These are phyloP conservation scores for Xerocomus amazonicus DNA, from an alignment of 1,284 basidiomycete genomes.

Conservation along the genomic window DNA sequence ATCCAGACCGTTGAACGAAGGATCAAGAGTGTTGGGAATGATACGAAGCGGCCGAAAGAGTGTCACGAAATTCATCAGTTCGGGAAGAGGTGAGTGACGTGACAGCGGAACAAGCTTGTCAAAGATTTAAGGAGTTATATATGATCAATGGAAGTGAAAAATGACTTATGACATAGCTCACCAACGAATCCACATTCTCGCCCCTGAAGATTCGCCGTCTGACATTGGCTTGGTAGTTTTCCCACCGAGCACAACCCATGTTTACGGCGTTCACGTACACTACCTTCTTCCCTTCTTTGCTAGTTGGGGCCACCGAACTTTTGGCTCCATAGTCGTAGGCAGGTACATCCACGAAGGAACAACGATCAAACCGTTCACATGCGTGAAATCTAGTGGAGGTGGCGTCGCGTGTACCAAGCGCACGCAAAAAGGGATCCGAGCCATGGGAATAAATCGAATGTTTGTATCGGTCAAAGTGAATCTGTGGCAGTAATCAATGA, in stretches of 20 bases:
- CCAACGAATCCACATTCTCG: constrained; percentile 54
- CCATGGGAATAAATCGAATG: constrained; percentile 58
- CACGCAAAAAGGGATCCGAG: constrained; percentile 60
- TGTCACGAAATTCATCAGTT: constrained; percentile 74
- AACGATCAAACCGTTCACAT: constrained; percentile 80
- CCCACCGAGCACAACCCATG: constrained; percentile 62
- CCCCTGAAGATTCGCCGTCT: constrained; percentile 37
- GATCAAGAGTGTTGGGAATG: constrained; percentile 77
- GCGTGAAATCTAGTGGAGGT: constrained; percentile 80
- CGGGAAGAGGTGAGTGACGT: constrained; percentile 82
- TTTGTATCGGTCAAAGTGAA: constrained; percentile 91
- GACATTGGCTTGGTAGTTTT: constrained; percentile 51
- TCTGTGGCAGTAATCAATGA: constrained; percentile 40
- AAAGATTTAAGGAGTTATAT: neutral
- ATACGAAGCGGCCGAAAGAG: constrained; percentile 74
- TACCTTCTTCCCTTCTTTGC: constrained; percentile 49
- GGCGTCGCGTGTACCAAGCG: constrained; percentile 62
- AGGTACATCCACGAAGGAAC: constrained; percentile 54
- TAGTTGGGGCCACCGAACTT: constrained; percentile 23
- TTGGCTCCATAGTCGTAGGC: constrained; percentile 16
- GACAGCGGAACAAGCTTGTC: constrained; percentile 75
- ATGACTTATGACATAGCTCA: constrained; percentile 32
- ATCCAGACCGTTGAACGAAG: constrained; percentile 59
- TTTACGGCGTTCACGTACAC: constrained; percentile 77
- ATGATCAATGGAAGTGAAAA: neutral